Conservation (phyloP, 1,139 yeast genomes). For the Nakaseomyces kungkrabaensis region DNA sequence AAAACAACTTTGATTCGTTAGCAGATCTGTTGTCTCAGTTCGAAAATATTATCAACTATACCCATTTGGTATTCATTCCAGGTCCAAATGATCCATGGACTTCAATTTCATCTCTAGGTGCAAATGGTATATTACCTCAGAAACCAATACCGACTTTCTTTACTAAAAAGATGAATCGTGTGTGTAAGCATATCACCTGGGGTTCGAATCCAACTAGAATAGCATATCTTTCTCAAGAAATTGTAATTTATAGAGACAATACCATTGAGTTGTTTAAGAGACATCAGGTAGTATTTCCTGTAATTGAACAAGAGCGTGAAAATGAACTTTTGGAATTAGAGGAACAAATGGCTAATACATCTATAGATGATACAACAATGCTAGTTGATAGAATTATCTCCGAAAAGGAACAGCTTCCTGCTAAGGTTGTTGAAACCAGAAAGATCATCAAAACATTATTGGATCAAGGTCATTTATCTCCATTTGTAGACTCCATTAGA, state of each 20-base stretch:
- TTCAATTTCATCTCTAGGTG: constrained; percentile 58
- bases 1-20: constrained; percentile 61
- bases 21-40: constrained; percentile 46
- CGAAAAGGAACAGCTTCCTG: constrained; percentile 28
- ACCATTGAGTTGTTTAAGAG: constrained; percentile 59
- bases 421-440: constrained; percentile 50
- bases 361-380: constrained; percentile 11
- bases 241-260: constrained; percentile 66
- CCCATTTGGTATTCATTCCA: constrained; percentile 61
- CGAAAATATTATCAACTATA: constrained; percentile 35
- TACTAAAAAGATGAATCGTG: constrained; percentile 52
- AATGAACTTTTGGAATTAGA: constrained; percentile 4
- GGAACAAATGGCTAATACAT: constrained; percentile 15
- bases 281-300: constrained; percentile 50
- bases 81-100: constrained; percentile 94
- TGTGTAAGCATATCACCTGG: constrained; percentile 60
- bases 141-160: constrained; percentile 60
- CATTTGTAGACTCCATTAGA: constrained; percentile 52
- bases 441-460: constrained; percentile 67
- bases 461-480: constrained; percentile 83
- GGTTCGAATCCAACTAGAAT: constrained; percentile 70
- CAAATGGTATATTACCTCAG: constrained; percentile 63
- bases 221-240: constrained; percentile 74
- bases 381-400: constrained; percentile 21
- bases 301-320: constrained; percentile 30